phyloP scores from a whole-genome alignment of 83 land plant genomes.

The Picea engelmannii region DNA sequence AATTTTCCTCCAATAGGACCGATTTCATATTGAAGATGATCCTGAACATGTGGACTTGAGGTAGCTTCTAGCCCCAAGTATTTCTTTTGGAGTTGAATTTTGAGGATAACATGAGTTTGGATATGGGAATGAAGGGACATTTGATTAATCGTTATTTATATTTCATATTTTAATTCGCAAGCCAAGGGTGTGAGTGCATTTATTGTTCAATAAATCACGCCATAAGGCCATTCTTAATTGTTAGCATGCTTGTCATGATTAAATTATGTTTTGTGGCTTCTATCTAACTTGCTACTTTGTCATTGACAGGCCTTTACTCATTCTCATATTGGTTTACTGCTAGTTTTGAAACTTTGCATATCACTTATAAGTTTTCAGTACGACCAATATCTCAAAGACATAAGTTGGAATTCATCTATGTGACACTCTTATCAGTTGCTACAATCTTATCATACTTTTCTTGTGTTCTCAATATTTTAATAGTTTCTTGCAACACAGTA shows the following conservation, averaged over 20 bases:
- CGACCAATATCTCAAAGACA: neutral
- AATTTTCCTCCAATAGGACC: conserved; percentile 3
- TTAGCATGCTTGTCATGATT: neutral
- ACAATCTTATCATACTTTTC: neutral
- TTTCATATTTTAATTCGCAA: neutral
- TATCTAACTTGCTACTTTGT: neutral
- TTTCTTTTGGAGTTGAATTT: conserved; percentile 1
- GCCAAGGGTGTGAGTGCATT: neutral
- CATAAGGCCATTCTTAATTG: neutral
- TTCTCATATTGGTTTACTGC: neutral
- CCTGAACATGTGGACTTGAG: neutral
- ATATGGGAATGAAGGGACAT: neutral
- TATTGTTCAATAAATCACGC: neutral
- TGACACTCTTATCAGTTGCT: neutral
- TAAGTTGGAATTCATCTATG: neutral
- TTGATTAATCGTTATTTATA: neutral
- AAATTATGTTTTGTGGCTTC: neutral
- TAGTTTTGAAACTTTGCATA: neutral
- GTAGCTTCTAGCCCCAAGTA: neutral
- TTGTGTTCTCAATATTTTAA: neutral
- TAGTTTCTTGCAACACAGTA: neutral
- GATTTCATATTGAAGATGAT: conserved; percentile 11
- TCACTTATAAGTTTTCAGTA: neutral
- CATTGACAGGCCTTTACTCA: neutral
- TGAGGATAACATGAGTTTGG: neutral